phyloP scores from a whole-genome alignment of 805 yeast genomes.

The Yarrowia deformans region DNA sequence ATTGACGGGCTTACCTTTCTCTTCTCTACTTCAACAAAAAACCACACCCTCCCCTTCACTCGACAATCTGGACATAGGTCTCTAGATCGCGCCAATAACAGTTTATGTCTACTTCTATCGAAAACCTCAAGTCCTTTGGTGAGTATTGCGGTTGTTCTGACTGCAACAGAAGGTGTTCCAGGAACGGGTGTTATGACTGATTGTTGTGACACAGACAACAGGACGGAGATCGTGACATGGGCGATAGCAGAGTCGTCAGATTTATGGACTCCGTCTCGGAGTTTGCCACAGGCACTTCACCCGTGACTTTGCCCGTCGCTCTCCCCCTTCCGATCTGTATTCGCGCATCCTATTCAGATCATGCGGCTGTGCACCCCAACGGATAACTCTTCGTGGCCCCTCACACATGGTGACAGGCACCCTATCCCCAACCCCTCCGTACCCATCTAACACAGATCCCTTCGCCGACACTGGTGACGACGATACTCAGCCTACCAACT shows the following conservation, averaged over 20 bases:
- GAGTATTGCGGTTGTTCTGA: slow-evolving; percentile 40
- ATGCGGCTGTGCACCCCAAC: slow-evolving; percentile 24
- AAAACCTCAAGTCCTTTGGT: slow-evolving; percentile 61
- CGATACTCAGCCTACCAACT: slow-evolving; percentile 93
- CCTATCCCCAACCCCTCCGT: not conserved
- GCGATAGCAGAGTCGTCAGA: no score
- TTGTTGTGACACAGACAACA: no score
- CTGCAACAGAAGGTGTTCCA: not conserved
- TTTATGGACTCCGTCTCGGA: no score
- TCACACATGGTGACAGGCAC: no score
- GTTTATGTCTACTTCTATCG: slow-evolving; percentile 78
- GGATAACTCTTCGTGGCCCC: not conserved
- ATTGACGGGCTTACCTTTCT: slow-evolving; percentile 8
- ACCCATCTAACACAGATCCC: slow-evolving; percentile 65
- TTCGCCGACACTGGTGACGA: slow-evolving; percentile 99
- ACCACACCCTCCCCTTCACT: not conserved
- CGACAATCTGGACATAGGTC: slow-evolving; percentile 20
- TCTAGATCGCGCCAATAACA: slow-evolving; percentile 41
- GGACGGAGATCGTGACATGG: no score
- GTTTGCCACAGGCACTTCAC: no score
- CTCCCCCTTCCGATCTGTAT: not conserved
- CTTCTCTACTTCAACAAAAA: slow-evolving; percentile 23
- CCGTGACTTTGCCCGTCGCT: no score
- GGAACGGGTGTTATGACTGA: no score
- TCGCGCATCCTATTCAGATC: not conserved